A percentile compares a stretch with the other conserved stretches of the same genome.
These are phyloP conservation scores for Globisporangium parvum DNA, from an alignment of 352 stramenopile genomes.

Conservation along the genomic window DNA sequence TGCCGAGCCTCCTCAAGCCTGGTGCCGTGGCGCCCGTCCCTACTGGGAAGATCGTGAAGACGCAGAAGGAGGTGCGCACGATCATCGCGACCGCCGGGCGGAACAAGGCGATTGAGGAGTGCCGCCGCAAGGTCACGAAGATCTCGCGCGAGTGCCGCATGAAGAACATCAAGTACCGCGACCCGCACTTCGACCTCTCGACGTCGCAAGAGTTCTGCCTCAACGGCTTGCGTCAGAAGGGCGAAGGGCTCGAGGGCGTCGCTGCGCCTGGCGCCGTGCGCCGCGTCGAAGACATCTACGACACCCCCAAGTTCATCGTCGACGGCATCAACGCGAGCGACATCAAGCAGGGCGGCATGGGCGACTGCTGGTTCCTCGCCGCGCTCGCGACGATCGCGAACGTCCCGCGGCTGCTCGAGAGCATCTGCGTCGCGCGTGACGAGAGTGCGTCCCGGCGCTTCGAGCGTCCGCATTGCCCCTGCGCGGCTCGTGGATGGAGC, in stretches of 20 bases:
- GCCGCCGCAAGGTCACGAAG: constrained; percentile 29
- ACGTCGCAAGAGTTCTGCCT: constrained; percentile 19
- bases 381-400: constrained; percentile 65
- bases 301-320: constrained; percentile 35
- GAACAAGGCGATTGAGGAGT: constrained; percentile 26
- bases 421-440: constrained; percentile 44
- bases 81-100: constrained; percentile 23
- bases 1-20: no score
- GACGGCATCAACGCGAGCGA: constrained; percentile 56
- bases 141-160: constrained; percentile 35
- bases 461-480: not conserved
- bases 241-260: constrained; percentile 12
- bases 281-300: constrained; percentile 33
- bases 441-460: constrained; percentile 12
- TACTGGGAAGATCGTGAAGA: constrained; percentile 2
- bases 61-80: constrained; percentile 19
- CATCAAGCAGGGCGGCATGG: constrained; percentile 63
- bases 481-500: not conserved
- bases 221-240: constrained; percentile 18
- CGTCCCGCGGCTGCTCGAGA: constrained; percentile 57
- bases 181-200: constrained; percentile 33
- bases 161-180: constrained; percentile 39
- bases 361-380: constrained; percentile 81
- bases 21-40: no score
- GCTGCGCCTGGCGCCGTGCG: constrained; percentile 11